Percentiles rank a stretch among this genome's conserved stretches.
Conservation (phyloP, 2,329 filamentous ascomycete genomes). For the Metarhizium guizhouense region DNA sequence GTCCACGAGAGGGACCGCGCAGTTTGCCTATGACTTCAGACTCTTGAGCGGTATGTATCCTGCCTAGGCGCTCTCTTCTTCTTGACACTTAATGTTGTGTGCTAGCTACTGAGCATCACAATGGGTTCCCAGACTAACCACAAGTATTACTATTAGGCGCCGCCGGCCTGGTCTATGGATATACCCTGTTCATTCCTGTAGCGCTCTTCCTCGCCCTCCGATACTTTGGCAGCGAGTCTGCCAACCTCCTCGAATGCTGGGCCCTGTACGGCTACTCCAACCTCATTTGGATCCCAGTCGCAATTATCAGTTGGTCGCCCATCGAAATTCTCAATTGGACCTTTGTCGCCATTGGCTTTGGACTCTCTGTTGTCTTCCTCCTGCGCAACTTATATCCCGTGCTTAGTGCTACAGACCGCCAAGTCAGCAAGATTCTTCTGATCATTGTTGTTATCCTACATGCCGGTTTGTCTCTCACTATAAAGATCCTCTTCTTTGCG, state of each 20-base stretch:
- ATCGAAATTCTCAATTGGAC: slow-evolving; percentile 84
- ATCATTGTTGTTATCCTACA: slow-evolving; percentile 78
- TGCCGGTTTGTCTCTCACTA: slow-evolving; percentile 81
- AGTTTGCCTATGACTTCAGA: slow-evolving; percentile 87
- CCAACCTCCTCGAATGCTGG: slow-evolving; percentile 91
- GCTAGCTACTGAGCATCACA: neutral
- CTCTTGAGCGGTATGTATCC: slow-evolving; percentile 63
- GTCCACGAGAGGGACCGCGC: slow-evolving; percentile 53
- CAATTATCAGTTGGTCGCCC: slow-evolving; percentile 82
- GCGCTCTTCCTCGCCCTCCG: slow-evolving; percentile 79
- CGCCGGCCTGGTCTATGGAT: slow-evolving; percentile 89
- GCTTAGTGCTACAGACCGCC: slow-evolving; percentile 82
- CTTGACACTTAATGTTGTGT: neutral
- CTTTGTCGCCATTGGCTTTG: slow-evolving; percentile 83
- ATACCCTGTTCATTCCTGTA: slow-evolving; percentile 80
- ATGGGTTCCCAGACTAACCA: neutral
- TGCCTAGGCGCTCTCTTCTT: neutral
- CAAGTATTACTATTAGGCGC: slow-evolving; percentile 43
- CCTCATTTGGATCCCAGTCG: slow-evolving; percentile 93
- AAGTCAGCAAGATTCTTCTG: slow-evolving; percentile 82
- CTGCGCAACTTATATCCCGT: slow-evolving; percentile 85
- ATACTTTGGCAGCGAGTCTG: slow-evolving; percentile 91
- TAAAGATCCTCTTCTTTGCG: slow-evolving; percentile 96
- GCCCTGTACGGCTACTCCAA: slow-evolving; percentile 94
- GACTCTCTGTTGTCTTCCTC: slow-evolving; percentile 72